phyloP scores from a whole-genome alignment of 306 rosid genomes.

The Glycine tomentella region DNA sequence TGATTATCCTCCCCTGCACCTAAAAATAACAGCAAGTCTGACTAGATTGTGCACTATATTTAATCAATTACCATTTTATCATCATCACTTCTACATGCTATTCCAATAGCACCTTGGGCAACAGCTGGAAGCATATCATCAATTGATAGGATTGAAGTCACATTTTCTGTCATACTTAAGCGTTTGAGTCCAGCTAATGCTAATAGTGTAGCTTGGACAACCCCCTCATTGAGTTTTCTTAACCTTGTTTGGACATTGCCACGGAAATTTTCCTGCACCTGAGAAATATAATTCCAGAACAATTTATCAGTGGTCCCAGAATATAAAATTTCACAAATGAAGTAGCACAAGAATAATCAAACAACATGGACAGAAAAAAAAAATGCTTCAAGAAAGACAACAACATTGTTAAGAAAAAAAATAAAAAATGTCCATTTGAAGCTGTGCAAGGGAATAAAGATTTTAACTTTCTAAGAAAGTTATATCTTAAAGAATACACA shows the following conservation, averaged over 20 bases:
- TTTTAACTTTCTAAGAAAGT: background rate
- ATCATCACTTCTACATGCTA: slow-evolving; percentile 62
- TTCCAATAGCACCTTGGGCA: slow-evolving; percentile 65
- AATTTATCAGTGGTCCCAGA: background rate
- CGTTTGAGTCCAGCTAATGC: slow-evolving; percentile 96
- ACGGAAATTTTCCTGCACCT: slow-evolving; percentile 95
- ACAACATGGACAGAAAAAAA: background rate
- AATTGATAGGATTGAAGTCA: slow-evolving; percentile 53
- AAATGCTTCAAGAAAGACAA: no score
- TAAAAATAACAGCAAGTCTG: background rate
- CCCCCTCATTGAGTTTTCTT: slow-evolving; percentile 83
- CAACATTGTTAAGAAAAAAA: no score
- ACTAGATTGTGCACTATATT: background rate
- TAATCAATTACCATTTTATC: slow-evolving; percentile 71
- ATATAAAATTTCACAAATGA: background rate
- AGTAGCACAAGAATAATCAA: slow-evolving; percentile 1
- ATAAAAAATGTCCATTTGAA: no score
- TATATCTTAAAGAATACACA: slow-evolving; percentile 6
- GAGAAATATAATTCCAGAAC: slow-evolving; percentile 33
- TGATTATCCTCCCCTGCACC: background rate
- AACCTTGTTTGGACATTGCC: slow-evolving; percentile 95
- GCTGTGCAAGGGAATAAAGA: no score
- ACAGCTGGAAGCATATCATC: slow-evolving; percentile 67
- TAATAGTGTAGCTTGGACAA: slow-evolving; percentile 93
- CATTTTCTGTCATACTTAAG: slow-evolving; percentile 63